phyloP scores from a whole-genome alignment of 208 protist genomes.

The Acanthamoeba castellanii region DNA sequence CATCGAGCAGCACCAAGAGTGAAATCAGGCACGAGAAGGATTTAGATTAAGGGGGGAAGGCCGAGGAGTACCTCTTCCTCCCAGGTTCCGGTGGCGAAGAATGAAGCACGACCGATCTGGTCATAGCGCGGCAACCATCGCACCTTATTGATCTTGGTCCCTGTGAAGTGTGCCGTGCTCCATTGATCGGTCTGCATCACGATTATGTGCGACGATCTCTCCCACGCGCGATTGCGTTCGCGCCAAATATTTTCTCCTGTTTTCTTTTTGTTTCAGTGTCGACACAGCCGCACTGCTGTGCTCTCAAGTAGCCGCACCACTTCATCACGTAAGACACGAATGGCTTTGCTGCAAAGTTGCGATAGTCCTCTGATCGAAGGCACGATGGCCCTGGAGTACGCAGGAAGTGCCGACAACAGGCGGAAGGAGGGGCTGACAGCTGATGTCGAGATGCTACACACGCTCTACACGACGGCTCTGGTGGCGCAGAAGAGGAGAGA shows the following conservation, averaged over 20 bases:
- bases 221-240: background rate
- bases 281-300: no score
- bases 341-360: no score
- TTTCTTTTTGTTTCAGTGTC: background rate
- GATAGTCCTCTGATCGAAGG: no score
- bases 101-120: conserved; percentile 16
- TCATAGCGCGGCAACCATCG: conserved; percentile 34
- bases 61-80: conserved; percentile 3
- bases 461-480: no score
- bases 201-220: background rate
- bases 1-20: no score
- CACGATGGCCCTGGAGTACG: no score
- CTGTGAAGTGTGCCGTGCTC: conserved; percentile 41
- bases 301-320: no score
- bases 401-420: no score
- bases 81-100: conserved; percentile 28
- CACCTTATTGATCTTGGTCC: conserved; percentile 50
- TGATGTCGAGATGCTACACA: no score
- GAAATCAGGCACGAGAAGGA: background rate
- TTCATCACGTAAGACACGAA: no score
- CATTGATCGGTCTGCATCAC: conserved; percentile 32
- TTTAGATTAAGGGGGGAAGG: background rate
- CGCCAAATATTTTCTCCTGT: background rate
- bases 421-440: no score
- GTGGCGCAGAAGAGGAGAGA: no score